Evolutionary conservation across 805 yeast species (phyloP), one percentile per base, ranked within the genome.

Genomic region (Suhomyces emberorum): DNA sequence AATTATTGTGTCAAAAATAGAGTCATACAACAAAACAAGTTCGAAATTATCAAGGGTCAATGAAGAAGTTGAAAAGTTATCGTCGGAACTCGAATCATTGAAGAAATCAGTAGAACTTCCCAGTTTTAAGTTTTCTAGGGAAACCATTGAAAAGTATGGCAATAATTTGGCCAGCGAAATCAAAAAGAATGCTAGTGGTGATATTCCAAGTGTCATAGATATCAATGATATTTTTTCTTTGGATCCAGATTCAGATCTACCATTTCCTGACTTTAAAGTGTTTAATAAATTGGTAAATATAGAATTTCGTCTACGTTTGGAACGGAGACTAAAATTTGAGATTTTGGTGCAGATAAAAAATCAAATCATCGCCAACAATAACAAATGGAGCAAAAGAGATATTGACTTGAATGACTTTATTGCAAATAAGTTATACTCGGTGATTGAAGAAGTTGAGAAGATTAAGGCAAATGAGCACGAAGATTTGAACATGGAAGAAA

Each of bases 361-460:
- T 32, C 64, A 59, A 28, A 46, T 65, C 19, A 39, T 46, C 1
- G 45, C 54, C 12, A 54, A 59, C 22, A 64, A 63, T 37, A 50
- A 45, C 34, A 59, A 58, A 39, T 68, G 73, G 73, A 52, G 51
- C 11, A 32, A 49, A 8, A 47, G 70, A 30, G 68, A 63, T 41
- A 41, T 51, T 15, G 46, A 47, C 9, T 52, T 68, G 38, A 48
- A 52, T 11, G 50, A 50, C 28, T 67, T 68, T 36, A 34, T 68
- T 31, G 44, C 50, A 4, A 47, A 47, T 2, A 55, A 55, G 27
- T 49, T 67, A 26, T 34, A 43, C 1, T 41, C 37, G n/a, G 51
- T 61, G 1, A 38, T 63, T 7, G 47, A 44, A 5, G 60, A 57
- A 12, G 61, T 65, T 9, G 57, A 54, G 15, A 48, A 50, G 19